Percentiles rank a stretch among this genome's conserved stretches.
Evolutionary conservation across 345 rosid genomes (phyloP).

Genomic region (Syzygium oleosum): DNA sequence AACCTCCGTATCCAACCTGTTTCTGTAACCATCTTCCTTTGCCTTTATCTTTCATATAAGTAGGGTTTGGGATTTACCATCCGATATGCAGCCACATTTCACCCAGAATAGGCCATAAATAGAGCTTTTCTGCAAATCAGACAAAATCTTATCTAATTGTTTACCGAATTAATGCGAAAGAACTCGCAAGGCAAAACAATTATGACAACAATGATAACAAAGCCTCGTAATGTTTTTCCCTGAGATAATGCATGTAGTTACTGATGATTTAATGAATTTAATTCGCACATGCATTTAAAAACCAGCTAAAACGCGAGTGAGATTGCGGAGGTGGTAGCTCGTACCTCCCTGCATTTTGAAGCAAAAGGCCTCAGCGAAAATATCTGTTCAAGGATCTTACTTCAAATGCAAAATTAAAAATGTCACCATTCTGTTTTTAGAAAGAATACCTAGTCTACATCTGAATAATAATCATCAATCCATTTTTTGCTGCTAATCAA

Average conservation of each 20-base stretch:
- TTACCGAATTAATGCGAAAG: no score
- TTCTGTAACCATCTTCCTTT: neutral
- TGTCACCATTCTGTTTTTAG: no score
- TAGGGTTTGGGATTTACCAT: neutral
- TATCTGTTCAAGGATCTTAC: neutral
- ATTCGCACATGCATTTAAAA: neutral
- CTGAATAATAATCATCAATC: neutral
- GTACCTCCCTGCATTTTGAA: neutral
- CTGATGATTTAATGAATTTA: neutral
- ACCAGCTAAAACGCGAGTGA: neutral
- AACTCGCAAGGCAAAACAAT: no score
- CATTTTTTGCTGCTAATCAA: neutral
- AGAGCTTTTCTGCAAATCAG: neutral
- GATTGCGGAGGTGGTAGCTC: neutral
- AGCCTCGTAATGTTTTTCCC: neutral
- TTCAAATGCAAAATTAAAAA: no score
- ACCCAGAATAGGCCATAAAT: neutral
- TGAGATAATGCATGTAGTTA: neutral
- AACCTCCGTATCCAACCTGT: neutral
- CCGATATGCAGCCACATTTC: neutral
- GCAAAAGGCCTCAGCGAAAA: neutral
- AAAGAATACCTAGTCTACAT: neutral
- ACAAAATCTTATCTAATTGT: no score
- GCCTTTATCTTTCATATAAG: neutral
- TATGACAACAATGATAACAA: no score